phyloP scores from a whole-genome alignment of 805 yeast species.

The Metschnikowia chrysomelidarum region DNA sequence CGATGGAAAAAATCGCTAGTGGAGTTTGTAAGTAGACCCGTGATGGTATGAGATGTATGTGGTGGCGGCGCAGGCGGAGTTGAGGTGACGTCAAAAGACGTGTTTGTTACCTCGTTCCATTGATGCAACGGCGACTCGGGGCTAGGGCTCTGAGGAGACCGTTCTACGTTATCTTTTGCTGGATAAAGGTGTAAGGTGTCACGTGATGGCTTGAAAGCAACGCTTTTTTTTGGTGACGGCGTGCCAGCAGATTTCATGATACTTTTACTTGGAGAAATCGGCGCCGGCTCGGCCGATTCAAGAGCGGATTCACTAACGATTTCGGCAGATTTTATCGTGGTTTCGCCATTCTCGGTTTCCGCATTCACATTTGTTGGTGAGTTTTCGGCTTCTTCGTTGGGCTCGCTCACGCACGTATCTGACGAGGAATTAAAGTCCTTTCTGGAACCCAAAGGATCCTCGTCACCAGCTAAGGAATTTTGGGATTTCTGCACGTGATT shows the following conservation, averaged over 20 bases:
- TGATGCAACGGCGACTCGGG: no score
- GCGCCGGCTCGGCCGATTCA: not conserved
- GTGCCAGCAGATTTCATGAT: slow-evolving; percentile 30
- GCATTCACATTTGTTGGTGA: not conserved
- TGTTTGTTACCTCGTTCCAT: slow-evolving; percentile 14
- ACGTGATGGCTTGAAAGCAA: slow-evolving; percentile 27
- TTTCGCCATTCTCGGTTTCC: not conserved
- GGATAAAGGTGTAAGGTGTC: slow-evolving; percentile 16
- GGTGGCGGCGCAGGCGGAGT: slow-evolving; percentile 21
- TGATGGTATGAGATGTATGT: slow-evolving; percentile 18
- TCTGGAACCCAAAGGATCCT: not conserved
- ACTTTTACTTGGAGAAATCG: slow-evolving; percentile 37
- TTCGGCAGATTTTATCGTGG: no score
- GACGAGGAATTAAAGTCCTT: slow-evolving; percentile 40
- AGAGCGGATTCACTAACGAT: no score
- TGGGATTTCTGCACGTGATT: slow-evolving; percentile 13
- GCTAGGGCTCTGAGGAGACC: no score
- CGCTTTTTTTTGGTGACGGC: slow-evolving; percentile 37
- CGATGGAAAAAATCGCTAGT: no score
- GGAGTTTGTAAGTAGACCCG: slow-evolving; percentile 15
- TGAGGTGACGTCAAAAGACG: slow-evolving; percentile 7
- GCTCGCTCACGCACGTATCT: slow-evolving; percentile 41
- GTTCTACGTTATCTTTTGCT: slow-evolving; percentile 7
- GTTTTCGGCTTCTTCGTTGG: slow-evolving; percentile 10
- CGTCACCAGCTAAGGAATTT: not conserved